These are phyloP conservation scores for Stramenopiles sp. DNA, from an alignment of 352 stramenopile genomes.

Conservation along the genomic window DNA sequence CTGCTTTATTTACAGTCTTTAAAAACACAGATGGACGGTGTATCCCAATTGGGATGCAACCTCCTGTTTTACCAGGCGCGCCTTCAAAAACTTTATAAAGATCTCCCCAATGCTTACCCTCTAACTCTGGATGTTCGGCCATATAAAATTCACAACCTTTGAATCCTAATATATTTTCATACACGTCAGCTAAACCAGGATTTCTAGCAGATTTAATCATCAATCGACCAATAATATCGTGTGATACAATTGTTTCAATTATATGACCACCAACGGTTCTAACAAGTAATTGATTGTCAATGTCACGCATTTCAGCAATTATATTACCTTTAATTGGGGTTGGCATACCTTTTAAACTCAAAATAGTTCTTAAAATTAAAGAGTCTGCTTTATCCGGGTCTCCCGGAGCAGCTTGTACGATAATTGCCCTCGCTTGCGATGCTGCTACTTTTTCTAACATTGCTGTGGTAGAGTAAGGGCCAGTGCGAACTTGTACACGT, in stretches of 20 bases:
- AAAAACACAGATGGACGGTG: too few relatives aligned
- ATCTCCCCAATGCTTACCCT: constrained; percentile 35
- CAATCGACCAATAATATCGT: constrained; percentile 61
- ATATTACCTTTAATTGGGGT: constrained; percentile 34
- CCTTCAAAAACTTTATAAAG: constrained; percentile 48
- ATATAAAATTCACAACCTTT: constrained; percentile 68
- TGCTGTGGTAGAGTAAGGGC: constrained; percentile 45
- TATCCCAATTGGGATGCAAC: too few relatives aligned
- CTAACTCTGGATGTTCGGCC: constrained; percentile 51
- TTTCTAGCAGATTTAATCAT: constrained; percentile 56
- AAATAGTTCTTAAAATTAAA: constrained; percentile 40
- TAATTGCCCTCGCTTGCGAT: constrained; percentile 42
- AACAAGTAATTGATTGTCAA: constrained; percentile 56
- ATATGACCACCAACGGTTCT: constrained; percentile 43
- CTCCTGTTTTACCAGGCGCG: too few relatives aligned
- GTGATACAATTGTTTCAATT: constrained; percentile 53
- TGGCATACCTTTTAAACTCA: constrained; percentile 47
- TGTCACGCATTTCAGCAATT: constrained; percentile 54
- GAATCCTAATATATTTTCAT: constrained; percentile 39
- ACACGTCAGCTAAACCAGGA: constrained; percentile 38
- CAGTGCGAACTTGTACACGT: constrained; percentile 47
- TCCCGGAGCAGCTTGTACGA: constrained; percentile 48
- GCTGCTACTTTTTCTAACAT: constrained; percentile 53
- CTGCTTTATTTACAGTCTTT: too few relatives aligned
- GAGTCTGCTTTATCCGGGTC: constrained; percentile 55